Percentiles rank a stretch among this genome's conserved stretches.
phyloP scores from a whole-genome alignment of 2,329 filamentous ascomycete species.

The Sporothrix humicola region DNA sequence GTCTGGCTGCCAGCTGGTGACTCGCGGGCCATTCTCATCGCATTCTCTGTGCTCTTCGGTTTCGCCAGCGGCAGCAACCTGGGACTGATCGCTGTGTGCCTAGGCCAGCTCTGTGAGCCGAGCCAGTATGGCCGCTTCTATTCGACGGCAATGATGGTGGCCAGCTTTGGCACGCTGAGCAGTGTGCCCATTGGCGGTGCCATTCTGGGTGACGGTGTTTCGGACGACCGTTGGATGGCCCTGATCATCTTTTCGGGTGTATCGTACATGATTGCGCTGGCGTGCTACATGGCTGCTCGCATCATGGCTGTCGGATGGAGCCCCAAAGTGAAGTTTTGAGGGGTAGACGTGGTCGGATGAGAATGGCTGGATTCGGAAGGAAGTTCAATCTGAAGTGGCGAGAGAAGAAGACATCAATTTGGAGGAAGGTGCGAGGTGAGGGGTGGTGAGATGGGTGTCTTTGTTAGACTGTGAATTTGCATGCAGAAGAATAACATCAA shows the following conservation, averaged over 20 bases:
- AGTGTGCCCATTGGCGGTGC: slow-evolving; percentile 54
- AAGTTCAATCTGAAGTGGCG: neutral
- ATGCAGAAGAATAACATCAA: neutral
- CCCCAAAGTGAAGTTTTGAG: slow-evolving; percentile 41
- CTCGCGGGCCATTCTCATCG: slow-evolving; percentile 63
- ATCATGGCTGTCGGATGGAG: slow-evolving; percentile 48
- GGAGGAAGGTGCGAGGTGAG: neutral
- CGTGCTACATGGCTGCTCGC: slow-evolving; percentile 46
- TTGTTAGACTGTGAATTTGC: no score
- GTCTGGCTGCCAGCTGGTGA: slow-evolving; percentile 72
- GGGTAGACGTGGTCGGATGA: no score
- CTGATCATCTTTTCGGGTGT: slow-evolving; percentile 50
- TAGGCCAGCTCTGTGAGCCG: slow-evolving; percentile 80
- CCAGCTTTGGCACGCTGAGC: slow-evolving; percentile 69
- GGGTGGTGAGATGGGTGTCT: neutral
- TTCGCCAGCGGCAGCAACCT: slow-evolving; percentile 82
- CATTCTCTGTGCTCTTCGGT: slow-evolving; percentile 75
- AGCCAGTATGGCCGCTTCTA: slow-evolving; percentile 71
- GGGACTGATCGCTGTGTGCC: slow-evolving; percentile 77
- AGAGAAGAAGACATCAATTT: neutral
- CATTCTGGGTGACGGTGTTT: slow-evolving; percentile 43
- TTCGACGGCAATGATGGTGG: slow-evolving; percentile 77
- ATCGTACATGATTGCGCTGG: slow-evolving; percentile 45
- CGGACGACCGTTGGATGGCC: slow-evolving; percentile 46
- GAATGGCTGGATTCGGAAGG: neutral